Percentiles rank a stretch among this genome's conserved stretches.
These are phyloP conservation scores for Magnaporthiopsis incrustans DNA, from an alignment of 2,329 filamentous ascomycete species.

Conservation along the genomic window DNA sequence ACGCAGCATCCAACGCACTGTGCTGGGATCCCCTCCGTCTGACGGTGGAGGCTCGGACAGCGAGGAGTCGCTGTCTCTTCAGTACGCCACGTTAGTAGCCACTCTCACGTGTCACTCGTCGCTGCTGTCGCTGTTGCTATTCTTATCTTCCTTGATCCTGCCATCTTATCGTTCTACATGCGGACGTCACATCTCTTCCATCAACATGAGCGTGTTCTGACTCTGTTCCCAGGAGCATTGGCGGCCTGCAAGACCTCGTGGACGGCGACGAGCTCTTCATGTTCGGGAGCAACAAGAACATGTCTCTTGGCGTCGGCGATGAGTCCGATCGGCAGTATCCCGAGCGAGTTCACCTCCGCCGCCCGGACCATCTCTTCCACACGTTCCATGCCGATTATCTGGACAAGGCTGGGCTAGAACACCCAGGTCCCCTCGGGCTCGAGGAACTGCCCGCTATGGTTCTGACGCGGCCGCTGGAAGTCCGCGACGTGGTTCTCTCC, in stretches of 20 bases:
- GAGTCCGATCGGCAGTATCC: conserved; percentile 92
- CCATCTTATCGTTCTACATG: too few relatives aligned
- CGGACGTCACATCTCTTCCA: too few relatives aligned
- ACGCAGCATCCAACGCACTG: conserved; percentile 43
- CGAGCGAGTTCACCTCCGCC: conserved; percentile 68
- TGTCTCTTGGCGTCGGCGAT: conserved; percentile 89
- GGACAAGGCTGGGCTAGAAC: conserved; percentile 27
- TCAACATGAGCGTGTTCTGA: background rate
- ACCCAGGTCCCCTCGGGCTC: background rate
- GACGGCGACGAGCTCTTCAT: conserved; percentile 79
- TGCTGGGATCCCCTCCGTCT: conserved; percentile 18
- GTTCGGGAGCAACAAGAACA: conserved; percentile 94
- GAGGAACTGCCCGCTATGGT: conserved; percentile 59
- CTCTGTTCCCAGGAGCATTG: conserved; percentile 10
- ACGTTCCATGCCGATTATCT: conserved; percentile 65
- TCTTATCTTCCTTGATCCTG: too few relatives aligned
- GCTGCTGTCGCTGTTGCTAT: too few relatives aligned
- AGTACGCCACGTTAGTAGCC: conserved; percentile 1
- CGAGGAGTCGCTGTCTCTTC: conserved; percentile 2
- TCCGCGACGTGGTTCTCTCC: conserved; percentile 78
- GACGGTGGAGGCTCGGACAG: conserved; percentile 38
- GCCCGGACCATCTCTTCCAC: conserved; percentile 69
- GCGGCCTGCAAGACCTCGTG: conserved; percentile 13
- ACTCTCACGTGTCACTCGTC: too few relatives aligned
- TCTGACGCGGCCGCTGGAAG: conserved; percentile 61